These are phyloP conservation scores for Lasiosphaeria miniovina DNA, from an alignment of 495 filamentous ascomycete genomes.

Conservation along the genomic window DNA sequence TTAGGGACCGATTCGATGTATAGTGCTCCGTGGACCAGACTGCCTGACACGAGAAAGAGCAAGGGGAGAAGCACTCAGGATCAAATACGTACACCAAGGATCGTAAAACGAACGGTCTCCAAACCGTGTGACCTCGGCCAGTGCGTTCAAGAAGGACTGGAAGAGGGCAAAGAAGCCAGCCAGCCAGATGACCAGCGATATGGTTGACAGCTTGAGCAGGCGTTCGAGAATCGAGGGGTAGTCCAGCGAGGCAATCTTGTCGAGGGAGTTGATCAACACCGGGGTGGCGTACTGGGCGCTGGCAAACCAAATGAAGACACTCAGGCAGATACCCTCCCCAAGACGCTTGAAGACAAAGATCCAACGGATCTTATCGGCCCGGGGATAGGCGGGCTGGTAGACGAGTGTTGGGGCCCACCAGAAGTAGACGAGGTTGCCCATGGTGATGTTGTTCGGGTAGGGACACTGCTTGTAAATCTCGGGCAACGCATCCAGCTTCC, in stretches of 20 bases:
- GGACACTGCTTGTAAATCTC: constrained; percentile 78
- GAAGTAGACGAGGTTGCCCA: constrained; percentile 84
- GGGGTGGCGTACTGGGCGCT: constrained; percentile 91
- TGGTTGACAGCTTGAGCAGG: constrained; percentile 89
- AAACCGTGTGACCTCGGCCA: constrained; percentile 87
- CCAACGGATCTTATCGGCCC: constrained; percentile 74
- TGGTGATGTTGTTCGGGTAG: constrained; percentile 86
- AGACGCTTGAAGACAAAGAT: constrained; percentile 79
- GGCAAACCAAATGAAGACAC: constrained; percentile 88
- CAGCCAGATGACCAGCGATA: constrained; percentile 92
- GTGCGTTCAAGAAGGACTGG: constrained; percentile 81
- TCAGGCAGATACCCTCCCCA: constrained; percentile 68
- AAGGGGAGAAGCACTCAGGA: background rate
- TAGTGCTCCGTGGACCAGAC: no score
- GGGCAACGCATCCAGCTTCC: constrained; percentile 60
- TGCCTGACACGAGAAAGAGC: no score
- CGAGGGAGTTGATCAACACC: constrained; percentile 80
- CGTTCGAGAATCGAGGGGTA: constrained; percentile 81
- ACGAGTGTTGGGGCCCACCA: constrained; percentile 96
- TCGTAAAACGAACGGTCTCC: constrained; percentile 93
- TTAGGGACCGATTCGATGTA: no score
- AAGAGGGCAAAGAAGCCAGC: constrained; percentile 96
- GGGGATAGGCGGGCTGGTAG: constrained; percentile 95
- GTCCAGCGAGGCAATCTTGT: constrained; percentile 78
- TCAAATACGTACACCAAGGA: constrained; percentile 67